Base-by-base conservation (phyloP, 176 grass and related monocot genomes). In the Dendrocalamus sinicus region DNA sequence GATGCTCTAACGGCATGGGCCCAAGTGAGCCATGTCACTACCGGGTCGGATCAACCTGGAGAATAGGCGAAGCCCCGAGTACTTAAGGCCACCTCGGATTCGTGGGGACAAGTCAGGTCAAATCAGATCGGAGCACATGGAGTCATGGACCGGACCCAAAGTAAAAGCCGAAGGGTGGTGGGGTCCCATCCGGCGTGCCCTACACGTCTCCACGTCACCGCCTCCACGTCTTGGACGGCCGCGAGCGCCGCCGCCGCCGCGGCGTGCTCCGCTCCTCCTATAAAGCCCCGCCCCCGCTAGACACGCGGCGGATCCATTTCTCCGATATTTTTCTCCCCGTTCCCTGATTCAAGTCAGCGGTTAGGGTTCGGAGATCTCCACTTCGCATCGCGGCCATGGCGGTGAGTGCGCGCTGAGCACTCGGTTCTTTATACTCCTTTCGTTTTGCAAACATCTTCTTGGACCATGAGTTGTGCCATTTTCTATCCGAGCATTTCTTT, bases 291-390 rank as follows among this genome's bases (percentile, higher is more conserved):
- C 62, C 78, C 57, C 47, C 44, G 16, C 50, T n/a, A 47, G 79
- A 68, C 52, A 32, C 80, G 20, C 80, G 20, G 28, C 62, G 43
- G 53, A 39, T 62, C 52, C 81, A 63, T 70, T 79, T 72, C 53
- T 51, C 17, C 5, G 2, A 35, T 37, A 41, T 48, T 57, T 73
- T 79, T 20, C 78, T 70, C 50, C 44, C 75, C 80, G 43, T 84
- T 84, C 75, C 69, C 84, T 70, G 30, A 76, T 70, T 87, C 52
- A 61, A 65, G 89, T 88, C 70, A 80, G 85, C 81, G 70, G 81
- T 84, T 88, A 76, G 83, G 89, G 76, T 79, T 84, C 58, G n/a
- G 20, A 84, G 89, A 84, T 91, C 85, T 84, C 89, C 22, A 11
- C 59, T 0, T 16, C 35, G 77, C 62, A 14, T 41, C 57, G 53